Conservation (phyloP, 2,329 filamentous ascomycete species). For the Ophiocordyceps camponoti-rufipedis region DNA sequence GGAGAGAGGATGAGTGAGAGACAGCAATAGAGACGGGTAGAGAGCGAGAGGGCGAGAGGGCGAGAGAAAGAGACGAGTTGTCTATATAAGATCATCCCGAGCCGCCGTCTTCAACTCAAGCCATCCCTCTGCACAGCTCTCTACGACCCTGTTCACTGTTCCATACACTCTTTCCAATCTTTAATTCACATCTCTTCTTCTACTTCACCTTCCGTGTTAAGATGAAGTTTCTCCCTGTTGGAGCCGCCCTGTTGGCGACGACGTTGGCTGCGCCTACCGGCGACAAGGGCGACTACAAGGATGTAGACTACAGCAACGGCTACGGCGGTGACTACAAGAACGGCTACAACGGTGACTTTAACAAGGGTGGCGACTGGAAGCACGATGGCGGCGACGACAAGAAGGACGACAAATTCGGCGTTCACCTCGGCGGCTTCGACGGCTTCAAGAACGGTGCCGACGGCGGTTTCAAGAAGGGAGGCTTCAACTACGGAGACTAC, state of each 20-base stretch:
- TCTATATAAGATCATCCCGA: neutral
- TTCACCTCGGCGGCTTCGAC: neutral
- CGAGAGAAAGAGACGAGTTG: neutral
- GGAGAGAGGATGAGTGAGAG: no score
- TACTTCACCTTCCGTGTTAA: neutral
- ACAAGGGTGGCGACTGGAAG: neutral
- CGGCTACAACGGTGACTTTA: neutral
- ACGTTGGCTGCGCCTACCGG: slow-evolving; percentile 1
- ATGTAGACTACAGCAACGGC: neutral
- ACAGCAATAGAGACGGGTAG: no score
- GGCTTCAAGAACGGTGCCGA: neutral
- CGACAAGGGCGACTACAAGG: neutral
- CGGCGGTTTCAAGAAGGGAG: no score
- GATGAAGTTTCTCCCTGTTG: neutral
- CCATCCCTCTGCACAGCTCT: neutral
- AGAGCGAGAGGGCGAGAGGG: no score
- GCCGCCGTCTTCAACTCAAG: neutral
- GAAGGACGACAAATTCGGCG: neutral
- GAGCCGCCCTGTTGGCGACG: neutral
- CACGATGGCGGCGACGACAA: neutral
- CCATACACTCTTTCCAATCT: neutral
- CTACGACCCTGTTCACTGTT: slow-evolving; percentile 4
- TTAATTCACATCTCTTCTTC: neutral
- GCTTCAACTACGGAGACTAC: neutral
- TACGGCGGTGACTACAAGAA: neutral